These are phyloP conservation scores for Globisporangium spinosum DNA, from an alignment of 352 stramenopile species.

Conservation along the genomic window DNA sequence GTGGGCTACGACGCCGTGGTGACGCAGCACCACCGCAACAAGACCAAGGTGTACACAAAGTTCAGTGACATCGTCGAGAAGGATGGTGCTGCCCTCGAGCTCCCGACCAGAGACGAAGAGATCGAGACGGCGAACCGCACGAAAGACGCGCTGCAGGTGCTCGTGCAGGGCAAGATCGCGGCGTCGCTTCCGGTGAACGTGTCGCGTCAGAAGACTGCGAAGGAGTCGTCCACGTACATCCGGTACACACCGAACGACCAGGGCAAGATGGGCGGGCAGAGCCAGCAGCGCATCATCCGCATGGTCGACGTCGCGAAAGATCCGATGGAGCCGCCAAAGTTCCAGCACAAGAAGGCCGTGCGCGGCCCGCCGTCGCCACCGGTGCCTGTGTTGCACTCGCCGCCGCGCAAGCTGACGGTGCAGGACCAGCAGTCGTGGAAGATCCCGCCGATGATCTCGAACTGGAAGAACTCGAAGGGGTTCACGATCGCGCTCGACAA, in stretches of 20 bases:
- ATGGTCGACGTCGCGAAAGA: slow-evolving; percentile 98
- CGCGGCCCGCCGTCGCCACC: slow-evolving; percentile 83
- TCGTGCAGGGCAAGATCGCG: slow-evolving; percentile 91
- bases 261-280: slow-evolving; percentile 45
- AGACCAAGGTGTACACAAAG: slow-evolving; percentile 93
- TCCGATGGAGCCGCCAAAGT: slow-evolving; percentile 99
- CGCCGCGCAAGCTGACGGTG: slow-evolving; percentile 89
- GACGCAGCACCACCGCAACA: slow-evolving; percentile 93
- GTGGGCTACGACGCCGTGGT: slow-evolving; percentile 96
- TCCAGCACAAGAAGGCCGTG: slow-evolving; percentile 98
- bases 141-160: slow-evolving; percentile 82
- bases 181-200: slow-evolving; percentile 72
- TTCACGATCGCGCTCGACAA: slow-evolving; percentile 99
- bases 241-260: slow-evolving; percentile 85
- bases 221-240: slow-evolving; percentile 80
- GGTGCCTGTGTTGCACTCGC: slow-evolving; percentile 92
- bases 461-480: slow-evolving; percentile 99
- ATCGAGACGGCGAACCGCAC: slow-evolving; percentile 66
- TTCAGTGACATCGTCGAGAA: slow-evolving; percentile 92
- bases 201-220: slow-evolving; percentile 88
- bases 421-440: slow-evolving; percentile 97
- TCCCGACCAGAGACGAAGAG: slow-evolving; percentile 61
- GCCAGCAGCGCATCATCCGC: slow-evolving; percentile 95
- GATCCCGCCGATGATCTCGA: slow-evolving; percentile 98
- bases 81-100: slow-evolving; percentile 47